Percentiles rank a stretch among this genome's conserved stretches.
phyloP scores from a whole-genome alignment of 78 protist genomes.

The Dictyostelium brefeldianum region DNA sequence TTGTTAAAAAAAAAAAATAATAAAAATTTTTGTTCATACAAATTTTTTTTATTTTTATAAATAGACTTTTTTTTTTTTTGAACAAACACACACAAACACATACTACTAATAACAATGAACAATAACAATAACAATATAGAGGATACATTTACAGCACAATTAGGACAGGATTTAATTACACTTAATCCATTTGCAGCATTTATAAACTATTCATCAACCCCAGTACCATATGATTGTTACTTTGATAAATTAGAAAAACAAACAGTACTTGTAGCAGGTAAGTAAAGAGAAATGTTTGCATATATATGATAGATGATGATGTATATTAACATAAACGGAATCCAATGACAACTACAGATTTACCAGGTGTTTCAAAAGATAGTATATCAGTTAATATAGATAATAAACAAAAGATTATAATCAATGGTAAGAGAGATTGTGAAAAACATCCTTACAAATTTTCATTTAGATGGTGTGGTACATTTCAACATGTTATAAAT shows the following conservation, averaged over 20 bases:
- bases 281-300: too few relatives aligned
- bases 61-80: too few relatives aligned
- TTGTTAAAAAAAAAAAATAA: too few relatives aligned
- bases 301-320: too few relatives aligned
- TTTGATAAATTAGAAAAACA: background rate
- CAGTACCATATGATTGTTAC: conserved; percentile 2
- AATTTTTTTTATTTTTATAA: too few relatives aligned
- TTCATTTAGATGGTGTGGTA: conserved; percentile 15
- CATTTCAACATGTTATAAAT: background rate
- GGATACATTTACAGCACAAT: too few relatives aligned
- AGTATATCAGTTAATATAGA: background rate
- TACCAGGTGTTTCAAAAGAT: background rate
- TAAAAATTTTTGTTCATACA: too few relatives aligned
- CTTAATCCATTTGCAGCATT: background rate
- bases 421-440: conserved; percentile 15
- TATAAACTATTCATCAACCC: background rate
- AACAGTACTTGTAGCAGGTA: background rate
- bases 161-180: too few relatives aligned
- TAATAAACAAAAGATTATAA: background rate
- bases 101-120: too few relatives aligned
- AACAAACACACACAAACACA: too few relatives aligned
- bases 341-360: background rate
- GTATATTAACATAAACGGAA: background rate
- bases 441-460: background rate
- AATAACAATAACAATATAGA: too few relatives aligned